Conservation (phyloP, 2,329 filamentous ascomycete species). For the Colletotrichum siamense region DNA sequence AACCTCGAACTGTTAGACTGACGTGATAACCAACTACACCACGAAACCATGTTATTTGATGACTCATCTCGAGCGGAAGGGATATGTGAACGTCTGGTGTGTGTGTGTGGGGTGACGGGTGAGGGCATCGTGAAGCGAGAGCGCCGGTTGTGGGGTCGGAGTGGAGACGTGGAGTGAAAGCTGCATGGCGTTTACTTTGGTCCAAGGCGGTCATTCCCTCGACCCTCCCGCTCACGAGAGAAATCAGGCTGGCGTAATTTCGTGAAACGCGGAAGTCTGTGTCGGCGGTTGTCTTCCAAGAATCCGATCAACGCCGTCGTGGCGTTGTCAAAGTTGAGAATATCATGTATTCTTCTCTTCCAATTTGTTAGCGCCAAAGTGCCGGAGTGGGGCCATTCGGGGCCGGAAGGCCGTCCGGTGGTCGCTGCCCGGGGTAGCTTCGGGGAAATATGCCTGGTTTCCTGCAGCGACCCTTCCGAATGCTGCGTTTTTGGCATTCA, state of each 20-base stretch:
- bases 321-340: neutral
- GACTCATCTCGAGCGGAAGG: neutral
- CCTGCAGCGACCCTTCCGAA: neutral
- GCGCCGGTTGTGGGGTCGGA: neutral
- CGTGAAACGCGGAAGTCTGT: fast-evolving
- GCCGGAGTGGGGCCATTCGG: neutral
- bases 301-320: neutral
- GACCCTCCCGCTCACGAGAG: neutral
- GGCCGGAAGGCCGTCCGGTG: neutral
- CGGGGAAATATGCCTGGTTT: neutral
- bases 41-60: constrained; percentile 22
- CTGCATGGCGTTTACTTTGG: neutral
- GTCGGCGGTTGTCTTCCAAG: fast-evolving
- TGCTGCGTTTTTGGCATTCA: neutral
- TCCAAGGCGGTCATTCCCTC: neutral
- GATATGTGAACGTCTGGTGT: neutral
- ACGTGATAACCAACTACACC: constrained; percentile 53
- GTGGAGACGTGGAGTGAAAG: neutral
- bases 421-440: neutral
- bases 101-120: neutral
- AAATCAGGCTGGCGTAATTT: fast-evolving
- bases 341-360: neutral
- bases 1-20: constrained; percentile 44
- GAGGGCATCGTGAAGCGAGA: neutral
- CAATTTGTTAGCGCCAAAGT: neutral